These are phyloP conservation scores for Arthrinium puccinioides DNA, from an alignment of 2,329 filamentous ascomycete genomes.

Conservation along the genomic window DNA sequence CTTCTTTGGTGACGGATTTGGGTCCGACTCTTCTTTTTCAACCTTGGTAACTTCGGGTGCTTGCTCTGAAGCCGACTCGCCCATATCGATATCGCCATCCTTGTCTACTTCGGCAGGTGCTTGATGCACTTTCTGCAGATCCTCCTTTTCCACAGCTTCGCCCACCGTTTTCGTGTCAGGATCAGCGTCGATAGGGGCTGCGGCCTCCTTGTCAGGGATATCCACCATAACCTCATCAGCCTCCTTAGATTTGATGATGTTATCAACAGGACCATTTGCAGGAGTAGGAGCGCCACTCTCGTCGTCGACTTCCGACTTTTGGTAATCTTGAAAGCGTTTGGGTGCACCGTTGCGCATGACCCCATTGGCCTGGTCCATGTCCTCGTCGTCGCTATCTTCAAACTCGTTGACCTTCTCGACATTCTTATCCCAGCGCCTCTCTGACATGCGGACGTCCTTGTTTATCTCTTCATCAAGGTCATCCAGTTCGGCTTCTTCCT, in stretches of 20 bases:
- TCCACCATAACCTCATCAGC: conserved; percentile 32
- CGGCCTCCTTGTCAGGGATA: neutral
- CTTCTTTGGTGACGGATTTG: neutral
- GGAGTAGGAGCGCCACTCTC: conserved; percentile 32
- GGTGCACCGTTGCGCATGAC: conserved; percentile 46
- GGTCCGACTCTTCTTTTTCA: conserved; percentile 28
- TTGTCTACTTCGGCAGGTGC: conserved; percentile 28
- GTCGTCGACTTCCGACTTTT: conserved; percentile 35
- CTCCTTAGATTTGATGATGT: conserved; percentile 26
- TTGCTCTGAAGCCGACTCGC: conserved; percentile 26
- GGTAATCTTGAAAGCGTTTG: conserved; percentile 40
- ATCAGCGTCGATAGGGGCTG: no score
- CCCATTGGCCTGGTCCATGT: conserved; percentile 66
- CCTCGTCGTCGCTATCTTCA: conserved; percentile 85
- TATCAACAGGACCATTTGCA: conserved; percentile 25
- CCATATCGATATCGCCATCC: conserved; percentile 47
- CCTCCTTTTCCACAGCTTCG: conserved; percentile 15
- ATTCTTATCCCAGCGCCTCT: conserved; percentile 75
- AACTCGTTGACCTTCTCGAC: conserved; percentile 73
- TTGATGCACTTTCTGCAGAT: conserved; percentile 12
- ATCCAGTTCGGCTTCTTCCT: conserved; percentile 58
- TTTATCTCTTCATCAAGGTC: conserved; percentile 79
- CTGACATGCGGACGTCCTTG: conserved; percentile 73
- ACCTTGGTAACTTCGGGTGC: conserved; percentile 17
- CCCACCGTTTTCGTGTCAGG: conserved; percentile 10